These are phyloP conservation scores for Ceratobasidium sp. DNA, from an alignment of 1,284 basidiomycete species.

Conservation along the genomic window DNA sequence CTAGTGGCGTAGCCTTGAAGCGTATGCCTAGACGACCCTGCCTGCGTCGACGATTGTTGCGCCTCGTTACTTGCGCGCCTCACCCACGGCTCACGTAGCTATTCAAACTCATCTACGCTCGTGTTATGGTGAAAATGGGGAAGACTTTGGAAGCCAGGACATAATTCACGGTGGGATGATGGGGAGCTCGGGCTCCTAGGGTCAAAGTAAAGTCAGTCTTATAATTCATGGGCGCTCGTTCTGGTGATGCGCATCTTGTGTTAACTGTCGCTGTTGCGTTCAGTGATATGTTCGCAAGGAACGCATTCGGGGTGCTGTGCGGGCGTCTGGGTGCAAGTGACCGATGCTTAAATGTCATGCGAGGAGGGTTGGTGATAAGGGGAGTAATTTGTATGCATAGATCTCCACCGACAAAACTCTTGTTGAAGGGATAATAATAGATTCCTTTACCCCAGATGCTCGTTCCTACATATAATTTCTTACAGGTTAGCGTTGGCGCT, in stretches of 20 bases:
- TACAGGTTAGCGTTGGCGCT: too few relatives aligned
- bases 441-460: background rate
- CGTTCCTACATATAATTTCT: conserved; percentile 8
- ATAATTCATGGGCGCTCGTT: conserved; percentile 35
- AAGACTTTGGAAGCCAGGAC: too few relatives aligned
- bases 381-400: background rate
- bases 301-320: background rate
- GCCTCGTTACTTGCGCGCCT: too few relatives aligned
- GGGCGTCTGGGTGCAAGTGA: conserved; percentile 3
- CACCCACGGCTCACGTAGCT: too few relatives aligned
- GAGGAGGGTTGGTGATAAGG: background rate
- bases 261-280: conserved; percentile 30
- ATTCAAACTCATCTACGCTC: too few relatives aligned
- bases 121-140: too few relatives aligned
- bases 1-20: too few relatives aligned
- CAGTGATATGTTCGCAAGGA: conserved; percentile 17
- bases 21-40: too few relatives aligned
- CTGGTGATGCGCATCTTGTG: conserved; percentile 29
- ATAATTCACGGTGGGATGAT: too few relatives aligned
- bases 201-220: conserved; percentile 17
- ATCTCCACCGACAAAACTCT: too few relatives aligned
- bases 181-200: background rate
- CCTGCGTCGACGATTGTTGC: too few relatives aligned
- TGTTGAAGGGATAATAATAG: background rate
- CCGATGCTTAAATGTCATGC: conserved; percentile 17